Base-by-base conservation (phyloP, 305 asterid genomes). In the Nicotiana rustica region DNA sequence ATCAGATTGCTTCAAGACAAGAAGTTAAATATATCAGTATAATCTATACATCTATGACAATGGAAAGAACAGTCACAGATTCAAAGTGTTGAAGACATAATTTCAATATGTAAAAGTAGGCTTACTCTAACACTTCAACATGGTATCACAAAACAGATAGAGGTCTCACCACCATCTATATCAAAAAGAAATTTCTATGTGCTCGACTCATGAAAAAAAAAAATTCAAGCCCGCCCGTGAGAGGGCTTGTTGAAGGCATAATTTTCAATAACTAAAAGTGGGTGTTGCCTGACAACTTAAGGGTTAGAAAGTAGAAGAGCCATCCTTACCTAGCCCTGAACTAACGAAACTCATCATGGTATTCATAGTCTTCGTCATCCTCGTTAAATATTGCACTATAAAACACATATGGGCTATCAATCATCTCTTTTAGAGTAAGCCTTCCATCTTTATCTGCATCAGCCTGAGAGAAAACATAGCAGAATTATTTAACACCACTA, bases 301-400 rank as follows among this genome's bases (percentile, higher is more conserved):
- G 25, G 21, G 47, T 49, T 52, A 52, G 65, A 29, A 73, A 73
- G 44, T 73, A 66, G 70, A 66, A 59, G 35, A n/a, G 7, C 25
- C 81, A 80, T 67, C 75, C 59, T 44, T 59, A 79, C 79, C 33
- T 57, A 36, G 49, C 17, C 70, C 36, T 35, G 35, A 85, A 81
- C 88, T 89, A 96, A 65, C 99, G 98, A 67, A 96, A 95, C 79
- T 96, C 99, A 14, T 93, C 98, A 36, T 92, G 98, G 89, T 84
- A 86, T 70, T 79, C 94, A 47, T 88, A 89, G 38, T 94, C 97
- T 5, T 91, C 94, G 73, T 90, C 98, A 78, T 93, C 97, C 15
- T 94, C 97, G 4, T 90, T 92, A 77, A 91, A 96, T 68, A 95
- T 94, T 31, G 99, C 97, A 67, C 97, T 92, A 68, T 95, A 96